Base-by-base conservation (phyloP, 2,329 filamentous ascomycete species). In the Stachybotrys echinatus region DNA sequence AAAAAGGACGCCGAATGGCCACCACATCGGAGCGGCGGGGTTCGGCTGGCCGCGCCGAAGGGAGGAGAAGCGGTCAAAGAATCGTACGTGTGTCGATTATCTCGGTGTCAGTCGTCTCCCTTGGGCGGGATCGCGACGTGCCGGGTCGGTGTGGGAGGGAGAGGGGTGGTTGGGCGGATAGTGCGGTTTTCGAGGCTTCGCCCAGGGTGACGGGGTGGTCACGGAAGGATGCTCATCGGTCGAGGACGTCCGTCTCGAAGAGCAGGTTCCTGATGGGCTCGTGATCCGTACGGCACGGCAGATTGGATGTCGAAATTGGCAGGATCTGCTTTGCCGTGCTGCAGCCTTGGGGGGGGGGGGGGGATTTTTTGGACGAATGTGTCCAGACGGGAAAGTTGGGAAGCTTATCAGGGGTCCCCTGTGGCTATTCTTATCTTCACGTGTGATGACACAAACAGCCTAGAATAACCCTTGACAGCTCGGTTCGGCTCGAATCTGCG, bases 1-100 rank as follows among this genome's bases (percentile, higher is more conserved):
- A 65, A 89, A 89, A 60, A 92, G 66, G 67, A 87, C 80, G 67
- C 87, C 85, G 70, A 92, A 83, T 70, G 92, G 78, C 87, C 77
- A 81, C 78, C 87, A 91, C 89, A 96, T 95, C 71, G 74, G 66
- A 60, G 62, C 67, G 65, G 61, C 58, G 58, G 58, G 52, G 60
- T 61, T 59, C 57, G 55, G 57, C 56, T 52, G 50, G 59, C 61
- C 58, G 61, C 54, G 56, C 59, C 58, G 56, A 59, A 43, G 48
- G 51, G 54, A 51, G 50, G 51, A 37, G 51, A 47, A 54, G 48
- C 39, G 47, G 18, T n/a, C n/a, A n/a, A n/a, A n/a, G n/a, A n/a
- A n/a, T n/a, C n/a, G n/a, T n/a, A n/a, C n/a, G n/a, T n/a, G n/a
- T n/a, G 31, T 37, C 17, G 31, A 37, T 37, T 17, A 37, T 37